Conservation (phyloP, 306 rosid genomes). For the Trifolium subterraneum region DNA sequence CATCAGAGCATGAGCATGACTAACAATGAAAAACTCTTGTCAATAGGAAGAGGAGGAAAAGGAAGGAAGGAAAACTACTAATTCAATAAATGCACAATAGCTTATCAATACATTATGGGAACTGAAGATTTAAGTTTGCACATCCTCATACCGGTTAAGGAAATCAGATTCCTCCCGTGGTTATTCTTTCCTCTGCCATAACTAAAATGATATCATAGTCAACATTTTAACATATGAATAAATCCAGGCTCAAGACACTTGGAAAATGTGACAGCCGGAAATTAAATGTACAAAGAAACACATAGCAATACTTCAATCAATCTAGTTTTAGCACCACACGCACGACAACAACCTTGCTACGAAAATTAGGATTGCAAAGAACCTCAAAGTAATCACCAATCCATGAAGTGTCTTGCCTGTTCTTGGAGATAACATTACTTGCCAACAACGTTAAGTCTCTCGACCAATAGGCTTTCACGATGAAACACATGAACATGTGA, state of each 20-base stretch:
- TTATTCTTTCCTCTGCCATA: constrained; percentile 30
- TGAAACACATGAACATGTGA: constrained; percentile 39
- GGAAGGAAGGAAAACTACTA: not conserved
- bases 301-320: constrained; percentile 42
- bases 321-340: constrained; percentile 40
- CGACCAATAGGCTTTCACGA: constrained; percentile 22
- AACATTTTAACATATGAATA: constrained; percentile 14
- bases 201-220: not conserved
- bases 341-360: constrained; percentile 36
- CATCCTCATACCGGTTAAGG: constrained; percentile 32
- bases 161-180: constrained; percentile 30
- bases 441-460: constrained; percentile 36
- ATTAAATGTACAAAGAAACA: constrained; percentile 35
- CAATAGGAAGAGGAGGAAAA: not conserved
- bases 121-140: constrained; percentile 14
- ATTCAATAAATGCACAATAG: not conserved
- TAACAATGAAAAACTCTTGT: not conserved
- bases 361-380: constrained; percentile 38
- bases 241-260: constrained; percentile 37
- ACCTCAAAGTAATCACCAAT: constrained; percentile 39
- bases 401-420: constrained; percentile 25
- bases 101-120: constrained; percentile 31
- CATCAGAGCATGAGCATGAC: not conserved
- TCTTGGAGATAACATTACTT: constrained; percentile 29
- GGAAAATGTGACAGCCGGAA: constrained; percentile 33